These are phyloP conservation scores for Apostasia ramifera DNA, from an alignment of 106 monocot species.

Conservation along the genomic window DNA sequence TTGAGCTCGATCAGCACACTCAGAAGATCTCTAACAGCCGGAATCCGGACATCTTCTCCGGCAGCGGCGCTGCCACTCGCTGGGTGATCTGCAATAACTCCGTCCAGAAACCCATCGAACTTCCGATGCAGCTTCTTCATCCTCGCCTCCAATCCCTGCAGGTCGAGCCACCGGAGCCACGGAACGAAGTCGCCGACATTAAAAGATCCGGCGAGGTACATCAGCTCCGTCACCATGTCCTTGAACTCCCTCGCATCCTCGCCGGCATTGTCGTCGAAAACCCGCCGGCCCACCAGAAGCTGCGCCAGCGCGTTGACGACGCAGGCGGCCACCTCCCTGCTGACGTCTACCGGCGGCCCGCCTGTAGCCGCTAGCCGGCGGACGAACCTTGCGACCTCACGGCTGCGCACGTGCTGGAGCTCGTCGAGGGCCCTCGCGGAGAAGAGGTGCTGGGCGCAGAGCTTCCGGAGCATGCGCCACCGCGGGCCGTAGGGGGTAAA, in stretches of 20 bases:
- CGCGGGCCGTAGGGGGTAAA: constrained; percentile 46
- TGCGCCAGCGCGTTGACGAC: not conserved
- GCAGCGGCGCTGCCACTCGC: not conserved
- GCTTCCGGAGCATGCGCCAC: constrained; percentile 38
- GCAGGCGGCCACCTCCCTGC: not conserved
- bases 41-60: no score
- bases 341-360: constrained; percentile 10
- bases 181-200: not conserved
- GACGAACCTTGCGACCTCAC: constrained; percentile 16
- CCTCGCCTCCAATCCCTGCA: not conserved
- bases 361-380: not conserved
- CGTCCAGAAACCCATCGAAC: not conserved
- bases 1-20: constrained; percentile 1
- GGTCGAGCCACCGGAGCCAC: not conserved
- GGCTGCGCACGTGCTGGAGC: constrained; percentile 14
- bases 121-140: not conserved
- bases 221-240: not conserved
- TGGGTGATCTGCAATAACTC: not conserved
- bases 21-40: not conserved
- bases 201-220: not conserved
- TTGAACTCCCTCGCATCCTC: constrained; percentile 2
- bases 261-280: not conserved
- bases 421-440: constrained; percentile 29
- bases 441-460: constrained; percentile 31
- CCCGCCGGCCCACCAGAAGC: not conserved